These are phyloP conservation scores for Fusarium multiceps DNA, from an alignment of 2,329 filamentous ascomycete genomes.

Conservation along the genomic window DNA sequence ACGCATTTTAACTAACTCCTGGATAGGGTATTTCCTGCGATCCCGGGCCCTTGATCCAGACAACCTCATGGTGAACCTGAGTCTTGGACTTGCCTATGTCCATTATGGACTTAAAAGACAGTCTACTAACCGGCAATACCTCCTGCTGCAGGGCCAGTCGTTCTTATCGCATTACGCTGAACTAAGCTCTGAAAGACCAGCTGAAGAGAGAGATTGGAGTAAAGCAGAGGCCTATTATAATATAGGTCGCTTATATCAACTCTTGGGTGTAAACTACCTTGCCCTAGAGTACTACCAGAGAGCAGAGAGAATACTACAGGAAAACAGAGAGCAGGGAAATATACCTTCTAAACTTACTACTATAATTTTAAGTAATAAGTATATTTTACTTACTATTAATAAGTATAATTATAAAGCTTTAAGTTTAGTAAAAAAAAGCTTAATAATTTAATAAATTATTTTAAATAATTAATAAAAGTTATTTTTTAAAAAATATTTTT, in stretches of 20 bases:
- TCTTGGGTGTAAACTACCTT: slow-evolving; percentile 58
- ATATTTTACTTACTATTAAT: slow-evolving; percentile 48
- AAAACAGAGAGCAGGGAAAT: background rate
- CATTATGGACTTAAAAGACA: slow-evolving; percentile 91
- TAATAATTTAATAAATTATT: no score
- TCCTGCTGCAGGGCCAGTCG: slow-evolving; percentile 84
- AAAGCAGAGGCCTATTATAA: slow-evolving; percentile 54
- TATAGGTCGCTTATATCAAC: slow-evolving; percentile 53
- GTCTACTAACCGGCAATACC: slow-evolving; percentile 88
- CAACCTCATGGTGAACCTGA: slow-evolving; percentile 83
- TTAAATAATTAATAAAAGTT: no score
- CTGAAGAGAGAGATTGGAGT: slow-evolving; percentile 1
- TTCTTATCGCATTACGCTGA: slow-evolving; percentile 70
- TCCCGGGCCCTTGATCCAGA: slow-evolving; percentile 78
- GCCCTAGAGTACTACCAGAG: slow-evolving; percentile 76
- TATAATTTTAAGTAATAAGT: slow-evolving; percentile 50
- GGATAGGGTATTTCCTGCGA: slow-evolving; percentile 81
- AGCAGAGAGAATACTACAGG: slow-evolving; percentile 41
- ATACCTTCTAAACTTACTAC: slow-evolving; percentile 44
- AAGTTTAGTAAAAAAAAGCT: slow-evolving; percentile 39
- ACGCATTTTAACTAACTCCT: background rate
- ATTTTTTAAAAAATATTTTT: no score
- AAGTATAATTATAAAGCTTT: slow-evolving; percentile 47
- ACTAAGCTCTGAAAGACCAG: background rate
- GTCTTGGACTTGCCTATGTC: slow-evolving; percentile 84